phyloP scores from a whole-genome alignment of 768 basidiomycete genomes.

The Tulasnella calospora region DNA sequence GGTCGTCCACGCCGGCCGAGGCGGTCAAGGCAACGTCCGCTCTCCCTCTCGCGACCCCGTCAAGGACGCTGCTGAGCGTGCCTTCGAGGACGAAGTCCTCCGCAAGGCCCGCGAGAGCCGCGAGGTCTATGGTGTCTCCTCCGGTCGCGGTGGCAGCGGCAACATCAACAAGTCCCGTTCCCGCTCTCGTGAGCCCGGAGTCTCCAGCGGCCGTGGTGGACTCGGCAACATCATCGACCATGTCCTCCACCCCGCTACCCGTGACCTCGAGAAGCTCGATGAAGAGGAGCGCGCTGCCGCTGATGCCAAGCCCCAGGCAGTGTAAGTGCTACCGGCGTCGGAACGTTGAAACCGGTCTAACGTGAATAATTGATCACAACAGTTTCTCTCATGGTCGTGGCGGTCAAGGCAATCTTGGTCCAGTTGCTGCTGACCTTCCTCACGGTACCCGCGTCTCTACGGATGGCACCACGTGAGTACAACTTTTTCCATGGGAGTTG shows the following conservation, averaged over 20 bases:
- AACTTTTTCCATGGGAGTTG: background rate
- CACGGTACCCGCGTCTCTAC: constrained; percentile 1
- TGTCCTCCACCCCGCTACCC: constrained; percentile 28
- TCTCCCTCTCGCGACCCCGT: constrained; percentile 59
- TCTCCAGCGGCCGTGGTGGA: constrained; percentile 15
- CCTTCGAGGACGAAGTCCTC: constrained; percentile 27
- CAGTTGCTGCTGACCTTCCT: background rate
- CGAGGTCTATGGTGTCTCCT: constrained; percentile 45
- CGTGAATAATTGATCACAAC: background rate
- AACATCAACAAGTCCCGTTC: constrained; percentile 54
- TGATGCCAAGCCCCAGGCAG: constrained; percentile 31
- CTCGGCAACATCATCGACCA: constrained; percentile 21
- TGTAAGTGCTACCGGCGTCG: constrained; percentile 39
- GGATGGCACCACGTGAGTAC: background rate
- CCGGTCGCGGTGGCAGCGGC: constrained; percentile 61
- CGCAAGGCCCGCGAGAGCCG: constrained; percentile 29
- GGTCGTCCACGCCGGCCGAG: constrained; percentile 54
- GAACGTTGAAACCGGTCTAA: background rate
- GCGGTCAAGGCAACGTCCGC: constrained; percentile 81
- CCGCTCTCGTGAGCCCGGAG: constrained; percentile 42
- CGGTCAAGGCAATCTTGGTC: constrained; percentile 2
- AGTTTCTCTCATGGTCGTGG: background rate
- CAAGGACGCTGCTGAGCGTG: constrained; percentile 33
- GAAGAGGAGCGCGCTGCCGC: constrained; percentile 34
- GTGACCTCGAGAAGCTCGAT: constrained; percentile 33